Percentiles rank a stretch among this genome's conserved stretches.
Conservation (phyloP, 1,284 basidiomycete species). For the Earliella scabrosa region DNA sequence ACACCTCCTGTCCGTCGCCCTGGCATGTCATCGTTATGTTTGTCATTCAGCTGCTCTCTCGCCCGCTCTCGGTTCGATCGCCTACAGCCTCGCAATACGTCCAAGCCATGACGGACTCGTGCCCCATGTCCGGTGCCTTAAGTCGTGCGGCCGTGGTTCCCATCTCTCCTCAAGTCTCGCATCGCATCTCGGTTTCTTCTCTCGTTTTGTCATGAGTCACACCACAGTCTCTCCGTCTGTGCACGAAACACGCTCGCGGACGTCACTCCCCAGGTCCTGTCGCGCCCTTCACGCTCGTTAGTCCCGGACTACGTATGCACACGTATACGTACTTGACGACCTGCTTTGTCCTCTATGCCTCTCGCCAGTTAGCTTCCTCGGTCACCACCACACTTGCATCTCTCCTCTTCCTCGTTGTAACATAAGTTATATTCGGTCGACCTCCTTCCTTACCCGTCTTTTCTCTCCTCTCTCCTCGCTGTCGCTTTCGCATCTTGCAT, state of each 20-base stretch:
- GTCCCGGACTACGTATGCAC: slow-evolving; percentile 27
- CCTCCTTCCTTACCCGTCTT: slow-evolving; percentile 3
- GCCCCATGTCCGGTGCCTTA: slow-evolving; percentile 20
- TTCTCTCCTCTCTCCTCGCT: slow-evolving; percentile 23
- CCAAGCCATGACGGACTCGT: slow-evolving; percentile 21
- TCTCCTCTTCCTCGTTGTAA: slow-evolving; percentile 8
- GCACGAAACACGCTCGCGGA: slow-evolving; percentile 8
- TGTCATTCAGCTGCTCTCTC: slow-evolving; percentile 32
- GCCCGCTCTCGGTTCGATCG: slow-evolving; percentile 26
- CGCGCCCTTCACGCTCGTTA: slow-evolving; percentile 27
- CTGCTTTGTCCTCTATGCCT: slow-evolving; percentile 29
- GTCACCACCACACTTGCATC: slow-evolving; percentile 15
- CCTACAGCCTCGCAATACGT: slow-evolving; percentile 12
- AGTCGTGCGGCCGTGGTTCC: slow-evolving; percentile 17
- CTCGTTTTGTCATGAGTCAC: slow-evolving; percentile 19
- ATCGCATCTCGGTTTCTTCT: slow-evolving; percentile 15
- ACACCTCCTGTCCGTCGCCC: slow-evolving; percentile 29
- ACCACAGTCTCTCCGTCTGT: slow-evolving; percentile 5
- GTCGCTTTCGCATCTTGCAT: slow-evolving; percentile 22
- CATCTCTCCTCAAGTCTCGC: slow-evolving; percentile 9
- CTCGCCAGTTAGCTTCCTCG: slow-evolving; percentile 18
- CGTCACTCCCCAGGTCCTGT: slow-evolving; percentile 13
- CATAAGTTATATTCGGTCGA: slow-evolving; percentile 17
- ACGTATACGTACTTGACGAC: slow-evolving; percentile 18
- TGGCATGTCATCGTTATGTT: slow-evolving; percentile 34